Conservation (phyloP, 257 asterid species). For the Plectranthus barbatus region DNA sequence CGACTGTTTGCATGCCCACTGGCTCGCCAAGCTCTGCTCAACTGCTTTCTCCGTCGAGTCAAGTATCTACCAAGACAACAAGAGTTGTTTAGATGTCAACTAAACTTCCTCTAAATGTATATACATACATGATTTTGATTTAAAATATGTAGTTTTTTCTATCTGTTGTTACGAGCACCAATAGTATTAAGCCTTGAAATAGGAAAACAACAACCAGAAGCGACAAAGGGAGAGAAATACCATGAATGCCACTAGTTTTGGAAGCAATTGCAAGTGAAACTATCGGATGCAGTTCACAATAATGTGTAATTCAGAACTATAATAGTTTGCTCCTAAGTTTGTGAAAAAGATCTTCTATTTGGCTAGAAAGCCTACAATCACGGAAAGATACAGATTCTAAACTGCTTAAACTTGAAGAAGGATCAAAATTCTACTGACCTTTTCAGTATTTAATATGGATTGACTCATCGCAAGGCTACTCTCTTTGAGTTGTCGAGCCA, state of each 20-base stretch:
- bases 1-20: slow-evolving; percentile 67
- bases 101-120: neutral
- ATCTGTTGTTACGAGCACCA: neutral
- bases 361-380: neutral
- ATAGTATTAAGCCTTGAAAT: too few species aligned
- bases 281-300: neutral
- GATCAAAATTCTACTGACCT: slow-evolving; percentile 33
- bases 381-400: neutral
- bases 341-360: neutral
- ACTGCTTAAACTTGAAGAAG: neutral
- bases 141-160: too few species aligned
- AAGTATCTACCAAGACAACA: slow-evolving; percentile 43
- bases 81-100: neutral
- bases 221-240: too few species aligned
- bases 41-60: slow-evolving; percentile 87
- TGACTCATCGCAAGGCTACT: slow-evolving; percentile 77
- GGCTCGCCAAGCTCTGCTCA: slow-evolving; percentile 79
- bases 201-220: too few species aligned
- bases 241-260: too few species aligned
- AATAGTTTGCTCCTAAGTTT: neutral
- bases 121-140: too few species aligned
- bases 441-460: slow-evolving; percentile 77
- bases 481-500: slow-evolving; percentile 87
- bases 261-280: neutral
- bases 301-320: neutral